A percentile compares a stretch with the other conserved stretches of the same genome.
These are phyloP conservation scores for Tylopilus sp. DNA, from an alignment of 1,284 basidiomycete species.

Conservation along the genomic window DNA sequence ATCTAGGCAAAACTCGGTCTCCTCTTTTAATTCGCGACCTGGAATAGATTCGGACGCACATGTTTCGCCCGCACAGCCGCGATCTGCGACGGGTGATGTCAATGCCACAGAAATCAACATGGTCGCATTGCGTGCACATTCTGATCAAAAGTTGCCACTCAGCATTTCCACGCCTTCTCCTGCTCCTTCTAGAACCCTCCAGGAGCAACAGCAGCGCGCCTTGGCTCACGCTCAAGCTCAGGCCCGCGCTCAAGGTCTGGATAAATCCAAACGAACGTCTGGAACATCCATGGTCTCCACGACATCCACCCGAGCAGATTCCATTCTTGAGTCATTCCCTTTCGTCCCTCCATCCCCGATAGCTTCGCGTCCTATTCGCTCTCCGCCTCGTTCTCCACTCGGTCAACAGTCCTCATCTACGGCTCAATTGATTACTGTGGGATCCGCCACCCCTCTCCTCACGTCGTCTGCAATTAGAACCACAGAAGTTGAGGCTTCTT, in stretches of 20 bases:
- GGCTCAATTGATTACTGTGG: conserved; percentile 29
- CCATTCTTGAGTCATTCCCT: conserved; percentile 76
- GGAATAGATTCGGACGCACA: conserved; percentile 37
- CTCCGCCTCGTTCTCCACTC: conserved; percentile 68
- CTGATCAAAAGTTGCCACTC: conserved; percentile 43
- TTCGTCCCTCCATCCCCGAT: conserved; percentile 82
- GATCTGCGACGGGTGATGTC: conserved; percentile 57
- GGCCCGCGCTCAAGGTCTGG: conserved; percentile 50
- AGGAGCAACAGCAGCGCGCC: conserved; percentile 59
- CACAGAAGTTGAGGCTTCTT: conserved; percentile 33
- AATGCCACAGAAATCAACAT: conserved; percentile 62
- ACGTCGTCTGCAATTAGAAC: conserved; percentile 8
- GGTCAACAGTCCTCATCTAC: conserved; percentile 49
- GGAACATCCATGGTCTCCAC: conserved; percentile 60
- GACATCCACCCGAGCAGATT: conserved; percentile 67
- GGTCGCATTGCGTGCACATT: conserved; percentile 39
- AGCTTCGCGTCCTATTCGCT: conserved; percentile 65
- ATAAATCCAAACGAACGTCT: conserved; percentile 49
- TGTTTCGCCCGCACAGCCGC: conserved; percentile 50
- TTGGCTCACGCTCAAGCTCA: conserved; percentile 52
- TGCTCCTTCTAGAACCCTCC: conserved; percentile 37
- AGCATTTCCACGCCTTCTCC: conserved; percentile 55
- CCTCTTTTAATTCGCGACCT: conserved; percentile 38
- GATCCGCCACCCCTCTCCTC: conserved; percentile 3
- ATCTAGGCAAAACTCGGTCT: conserved; percentile 40